Evolutionary conservation across 305 asterid species (phyloP).

Genomic region (Fraxinus sp.): DNA sequence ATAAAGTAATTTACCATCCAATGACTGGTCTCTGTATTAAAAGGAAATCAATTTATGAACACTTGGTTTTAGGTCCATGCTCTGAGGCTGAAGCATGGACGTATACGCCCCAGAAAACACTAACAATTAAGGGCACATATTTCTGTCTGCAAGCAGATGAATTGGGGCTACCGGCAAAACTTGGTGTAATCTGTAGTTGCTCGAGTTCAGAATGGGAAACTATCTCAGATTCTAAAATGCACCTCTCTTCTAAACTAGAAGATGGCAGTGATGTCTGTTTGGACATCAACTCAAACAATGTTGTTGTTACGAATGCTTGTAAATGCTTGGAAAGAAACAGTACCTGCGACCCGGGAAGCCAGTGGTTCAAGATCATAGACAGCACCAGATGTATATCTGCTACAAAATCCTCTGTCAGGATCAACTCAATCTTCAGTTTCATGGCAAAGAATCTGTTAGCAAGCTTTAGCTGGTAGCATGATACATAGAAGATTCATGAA

Average conservation of each 20-base stretch:
- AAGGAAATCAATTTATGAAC: constrained; percentile 40
- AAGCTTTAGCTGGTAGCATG: constrained; percentile 28
- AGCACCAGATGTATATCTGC: constrained; percentile 57
- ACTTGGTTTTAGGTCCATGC: constrained; percentile 74
- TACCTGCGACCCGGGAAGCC: constrained; percentile 81
- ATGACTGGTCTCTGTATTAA: constrained; percentile 69
- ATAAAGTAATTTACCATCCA: constrained; percentile 75
- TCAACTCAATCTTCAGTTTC: constrained; percentile 31
- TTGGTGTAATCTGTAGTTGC: constrained; percentile 50
- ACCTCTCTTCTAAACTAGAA: constrained; percentile 64
- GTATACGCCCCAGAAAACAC: constrained; percentile 46
- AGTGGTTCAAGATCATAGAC: constrained; percentile 86
- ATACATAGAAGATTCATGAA: background rate
- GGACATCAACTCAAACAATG: constrained; percentile 62
- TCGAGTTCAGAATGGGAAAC: constrained; percentile 66
- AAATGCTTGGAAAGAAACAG: constrained; percentile 58
- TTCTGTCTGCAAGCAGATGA: constrained; percentile 66
- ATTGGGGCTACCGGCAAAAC: constrained; percentile 62
- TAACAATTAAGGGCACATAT: constrained; percentile 58
- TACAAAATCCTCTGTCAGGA: constrained; percentile 24
- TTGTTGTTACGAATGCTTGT: constrained; percentile 63
- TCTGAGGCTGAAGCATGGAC: constrained; percentile 74
- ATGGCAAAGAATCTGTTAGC: constrained; percentile 36
- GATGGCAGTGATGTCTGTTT: constrained; percentile 66
- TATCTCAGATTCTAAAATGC: constrained; percentile 85